Conservation (phyloP, 352 stramenopile species). For the Phytopythium boreale region DNA sequence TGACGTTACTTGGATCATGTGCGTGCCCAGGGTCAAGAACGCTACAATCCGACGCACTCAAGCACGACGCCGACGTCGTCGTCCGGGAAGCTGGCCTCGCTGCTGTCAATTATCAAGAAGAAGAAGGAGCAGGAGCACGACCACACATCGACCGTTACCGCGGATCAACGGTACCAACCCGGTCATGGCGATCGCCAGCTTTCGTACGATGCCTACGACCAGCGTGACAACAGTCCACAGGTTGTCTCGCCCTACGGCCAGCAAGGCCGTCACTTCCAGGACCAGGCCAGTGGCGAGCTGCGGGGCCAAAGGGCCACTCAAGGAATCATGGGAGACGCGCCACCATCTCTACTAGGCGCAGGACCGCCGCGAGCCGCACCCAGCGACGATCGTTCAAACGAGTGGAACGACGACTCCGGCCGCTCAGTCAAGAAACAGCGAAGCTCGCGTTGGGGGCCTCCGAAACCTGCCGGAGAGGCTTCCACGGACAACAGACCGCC, state of each 20-base stretch:
- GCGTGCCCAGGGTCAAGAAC: background rate
- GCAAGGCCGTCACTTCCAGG: background rate
- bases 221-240: background rate
- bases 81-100: conserved; percentile 59
- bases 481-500: conserved; percentile 34
- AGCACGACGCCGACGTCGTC: conserved; percentile 30
- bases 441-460: conserved; percentile 66
- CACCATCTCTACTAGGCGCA: conserved; percentile 17
- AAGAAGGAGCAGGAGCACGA: conserved; percentile 58
- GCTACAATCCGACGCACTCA: background rate
- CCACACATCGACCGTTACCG: background rate
- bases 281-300: background rate
- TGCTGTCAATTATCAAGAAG: conserved; percentile 84
- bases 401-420: conserved; percentile 24
- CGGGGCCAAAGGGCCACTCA: background rate
- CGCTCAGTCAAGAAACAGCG: conserved; percentile 60
- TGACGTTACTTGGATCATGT: background rate
- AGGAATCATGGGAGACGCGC: conserved; percentile 11
- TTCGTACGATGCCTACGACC: background rate
- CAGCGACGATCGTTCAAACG: conserved; percentile 20
- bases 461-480: conserved; percentile 27
- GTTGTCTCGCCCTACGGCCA: background rate
- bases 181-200: conserved; percentile 10
- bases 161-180: conserved; percentile 11
- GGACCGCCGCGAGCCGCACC: conserved; percentile 12